Conservation (phyloP, 2,329 filamentous ascomycete species). For the Colletotrichum liaoningense region DNA sequence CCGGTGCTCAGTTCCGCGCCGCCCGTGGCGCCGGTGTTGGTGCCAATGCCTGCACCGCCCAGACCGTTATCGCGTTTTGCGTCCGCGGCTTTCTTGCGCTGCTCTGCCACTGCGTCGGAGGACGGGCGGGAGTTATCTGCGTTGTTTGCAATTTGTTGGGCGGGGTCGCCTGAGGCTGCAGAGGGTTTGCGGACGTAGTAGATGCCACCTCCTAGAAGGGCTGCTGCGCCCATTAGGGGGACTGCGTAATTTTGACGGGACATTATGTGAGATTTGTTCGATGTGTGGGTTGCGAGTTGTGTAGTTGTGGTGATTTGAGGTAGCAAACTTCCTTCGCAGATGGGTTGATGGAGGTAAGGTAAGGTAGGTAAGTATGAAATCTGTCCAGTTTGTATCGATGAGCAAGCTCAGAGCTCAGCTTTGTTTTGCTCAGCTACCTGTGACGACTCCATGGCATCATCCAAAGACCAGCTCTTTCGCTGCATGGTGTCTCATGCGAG, state of each 20-base stretch:
- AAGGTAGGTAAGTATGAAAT: too few relatives aligned
- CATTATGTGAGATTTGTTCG: background rate
- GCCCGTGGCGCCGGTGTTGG: slow-evolving; percentile 42
- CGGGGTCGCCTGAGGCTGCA: slow-evolving; percentile 5
- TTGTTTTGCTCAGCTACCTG: background rate
- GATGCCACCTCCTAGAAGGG: slow-evolving; percentile 30
- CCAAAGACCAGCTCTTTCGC: background rate
- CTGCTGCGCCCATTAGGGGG: slow-evolving; percentile 24
- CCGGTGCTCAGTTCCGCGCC: slow-evolving; percentile 43
- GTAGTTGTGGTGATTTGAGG: too few relatives aligned
- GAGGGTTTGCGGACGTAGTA: slow-evolving; percentile 29
- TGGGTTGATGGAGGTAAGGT: too few relatives aligned
- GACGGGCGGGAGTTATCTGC: slow-evolving; percentile 14
- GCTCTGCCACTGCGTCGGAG: slow-evolving; percentile 17
- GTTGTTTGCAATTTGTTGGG: slow-evolving; percentile 18
- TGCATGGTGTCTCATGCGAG: background rate
- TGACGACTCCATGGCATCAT: slow-evolving; percentile 36
- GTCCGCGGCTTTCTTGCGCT: slow-evolving; percentile 37
- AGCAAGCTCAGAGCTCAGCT: background rate
- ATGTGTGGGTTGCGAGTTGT: too few relatives aligned
- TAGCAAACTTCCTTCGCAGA: too few relatives aligned
- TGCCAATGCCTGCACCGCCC: slow-evolving; percentile 46
- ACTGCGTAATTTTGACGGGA: slow-evolving; percentile 14
- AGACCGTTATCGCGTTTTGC: slow-evolving; percentile 45
- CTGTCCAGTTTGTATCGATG: too few relatives aligned